Base-by-base conservation (phyloP, 495 filamentous ascomycete genomes). In the Neurospora cerealis region DNA sequence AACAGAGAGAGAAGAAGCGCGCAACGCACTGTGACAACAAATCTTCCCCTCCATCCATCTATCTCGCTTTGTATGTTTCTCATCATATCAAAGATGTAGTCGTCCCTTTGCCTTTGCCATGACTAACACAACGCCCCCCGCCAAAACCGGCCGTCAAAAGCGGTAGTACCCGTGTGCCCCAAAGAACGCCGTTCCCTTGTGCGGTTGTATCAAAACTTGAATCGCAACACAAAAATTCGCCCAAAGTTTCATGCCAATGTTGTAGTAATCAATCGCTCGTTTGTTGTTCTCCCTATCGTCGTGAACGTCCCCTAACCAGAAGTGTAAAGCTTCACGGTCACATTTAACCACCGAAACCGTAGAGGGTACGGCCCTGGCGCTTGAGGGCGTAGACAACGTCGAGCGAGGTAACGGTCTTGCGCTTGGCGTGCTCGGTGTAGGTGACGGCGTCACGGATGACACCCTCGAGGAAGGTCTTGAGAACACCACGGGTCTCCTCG, bases 391-490 rank as follows among this genome's bases (percentile, higher is more conserved):
- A 98, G 82, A 98, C 95, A 32, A 98, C 95, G 81, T 98, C 95
- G 74, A 97, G 89, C 13, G 93, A 96, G 46, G 94, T 97, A 83
- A 97, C 94, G 69, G 94, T 97, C 93, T 97, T 97, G 85, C 95
- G 93, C 90, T 96, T 96, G 82, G 94, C 93, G 88, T 96, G 93
- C 86, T 97, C 94, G 44, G 93, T 97, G 88, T 97, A 98, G 80
- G 96, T 97, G 88, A 98, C 95, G 74, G 95, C 95, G 75, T 97
- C 95, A 86, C 93, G 94, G 85, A 99, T 99, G 87, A 99, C 96
- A 88, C 94, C 93, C 88, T 99, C 96, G 79, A 99, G 94, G 95
- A 99, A 99, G 87, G 95, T 96, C 93, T 99, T 99, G 80, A 99
- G 92, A 81, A 99, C 96, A 91, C 95, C 94, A 83, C 96, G 96